A percentile compares a stretch with the other conserved stretches of the same genome.
phyloP scores from a whole-genome alignment of 78 protist genomes.

The Creolimax fragrantissima region DNA sequence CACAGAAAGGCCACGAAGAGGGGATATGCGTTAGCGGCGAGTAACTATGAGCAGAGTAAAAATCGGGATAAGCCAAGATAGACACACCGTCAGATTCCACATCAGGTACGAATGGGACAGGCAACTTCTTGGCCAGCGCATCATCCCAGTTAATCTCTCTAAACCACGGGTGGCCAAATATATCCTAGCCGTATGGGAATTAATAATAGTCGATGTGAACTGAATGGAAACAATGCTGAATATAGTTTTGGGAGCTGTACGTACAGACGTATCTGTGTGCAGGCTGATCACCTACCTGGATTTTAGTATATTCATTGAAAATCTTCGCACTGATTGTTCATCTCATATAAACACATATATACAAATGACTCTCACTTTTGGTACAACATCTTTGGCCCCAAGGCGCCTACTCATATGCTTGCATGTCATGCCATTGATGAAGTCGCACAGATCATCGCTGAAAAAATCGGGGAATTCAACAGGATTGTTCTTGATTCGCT shows the following conservation, averaged over 20 bases:
- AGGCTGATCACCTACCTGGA: too few species aligned
- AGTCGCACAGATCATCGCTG: background rate
- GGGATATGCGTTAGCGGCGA: too few species aligned
- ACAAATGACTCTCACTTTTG: too few species aligned
- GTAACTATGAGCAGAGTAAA: too few species aligned
- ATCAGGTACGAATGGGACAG: background rate
- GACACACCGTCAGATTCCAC: background rate
- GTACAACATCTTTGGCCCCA: background rate
- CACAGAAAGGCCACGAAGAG: too few species aligned
- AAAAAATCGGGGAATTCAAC: background rate
- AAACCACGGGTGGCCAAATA: background rate
- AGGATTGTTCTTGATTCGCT: background rate
- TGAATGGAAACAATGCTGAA: too few species aligned
- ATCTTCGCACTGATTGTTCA: too few species aligned
- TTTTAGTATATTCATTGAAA: too few species aligned
- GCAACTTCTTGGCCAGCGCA: background rate
- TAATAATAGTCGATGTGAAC: background rate
- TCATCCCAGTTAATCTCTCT: background rate
- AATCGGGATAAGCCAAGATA: too few species aligned
- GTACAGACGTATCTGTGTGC: too few species aligned
- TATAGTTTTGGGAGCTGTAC: too few species aligned
- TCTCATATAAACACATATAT: too few species aligned
- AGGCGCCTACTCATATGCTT: background rate
- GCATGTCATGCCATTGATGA: background rate
- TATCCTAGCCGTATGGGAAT: background rate